A percentile compares a stretch with the other conserved stretches of the same genome.
phyloP scores from a whole-genome alignment of 306 rosid species.

The Trichosanthes truncata region DNA sequence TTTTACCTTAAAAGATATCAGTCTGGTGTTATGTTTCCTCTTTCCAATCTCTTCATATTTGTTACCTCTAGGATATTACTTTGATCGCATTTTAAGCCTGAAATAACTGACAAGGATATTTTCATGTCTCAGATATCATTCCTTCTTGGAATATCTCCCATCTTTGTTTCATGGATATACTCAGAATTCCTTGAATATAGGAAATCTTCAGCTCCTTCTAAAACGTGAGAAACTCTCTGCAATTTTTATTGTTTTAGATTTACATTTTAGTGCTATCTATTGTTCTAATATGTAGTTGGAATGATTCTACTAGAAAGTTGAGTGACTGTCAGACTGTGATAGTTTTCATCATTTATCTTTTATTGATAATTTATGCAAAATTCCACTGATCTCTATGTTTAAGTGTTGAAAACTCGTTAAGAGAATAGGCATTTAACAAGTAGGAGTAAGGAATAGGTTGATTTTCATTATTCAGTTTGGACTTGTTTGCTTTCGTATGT shows the following conservation, averaged over 20 bases:
- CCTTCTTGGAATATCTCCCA: conserved; percentile 75
- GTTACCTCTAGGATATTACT: not conserved
- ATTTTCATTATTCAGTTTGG: not conserved
- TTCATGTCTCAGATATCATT: conserved; percentile 58
- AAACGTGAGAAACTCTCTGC: conserved; percentile 50
- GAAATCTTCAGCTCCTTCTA: conserved; percentile 51
- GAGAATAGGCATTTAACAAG: not conserved
- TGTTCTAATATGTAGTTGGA: not conserved
- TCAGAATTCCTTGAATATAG: conserved; percentile 79
- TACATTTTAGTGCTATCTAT: not conserved
- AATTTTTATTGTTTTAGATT: not conserved
- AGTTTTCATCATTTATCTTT: not conserved
- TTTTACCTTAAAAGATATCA: not conserved
- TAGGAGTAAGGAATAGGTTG: not conserved
- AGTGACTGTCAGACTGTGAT: not conserved
- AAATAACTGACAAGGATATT: not conserved
- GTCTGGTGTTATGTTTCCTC: not conserved
- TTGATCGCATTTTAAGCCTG: not conserved
- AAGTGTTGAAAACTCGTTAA: not conserved
- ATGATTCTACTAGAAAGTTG: not conserved
- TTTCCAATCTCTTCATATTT: not conserved
- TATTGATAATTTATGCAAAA: not conserved
- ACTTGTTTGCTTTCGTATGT: not conserved
- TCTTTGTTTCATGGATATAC: conserved; percentile 82
- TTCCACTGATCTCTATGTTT: not conserved